Evolutionary conservation across 2,329 filamentous ascomycete genomes (phyloP).

Genomic region (Xylaria arbuscula): DNA sequence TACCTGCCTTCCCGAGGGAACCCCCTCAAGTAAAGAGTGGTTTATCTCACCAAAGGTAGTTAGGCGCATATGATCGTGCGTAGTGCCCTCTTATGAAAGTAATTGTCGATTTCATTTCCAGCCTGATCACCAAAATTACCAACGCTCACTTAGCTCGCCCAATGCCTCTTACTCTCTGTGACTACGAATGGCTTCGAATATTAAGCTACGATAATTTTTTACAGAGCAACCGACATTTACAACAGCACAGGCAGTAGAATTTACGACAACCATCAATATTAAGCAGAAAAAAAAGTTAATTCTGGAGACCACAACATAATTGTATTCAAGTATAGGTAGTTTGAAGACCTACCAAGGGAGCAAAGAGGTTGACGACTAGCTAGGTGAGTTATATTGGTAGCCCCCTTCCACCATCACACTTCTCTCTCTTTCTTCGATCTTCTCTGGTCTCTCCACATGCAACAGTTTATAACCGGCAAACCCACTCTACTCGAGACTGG

Average conservation of each 20-base stretch:
- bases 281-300: neutral
- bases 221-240: neutral
- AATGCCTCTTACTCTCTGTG: neutral
- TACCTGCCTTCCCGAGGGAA: neutral
- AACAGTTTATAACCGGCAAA: conserved; percentile 22
- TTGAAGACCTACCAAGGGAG: conserved; percentile 7
- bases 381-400: conserved; percentile 8
- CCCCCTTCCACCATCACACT: neutral
- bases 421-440: conserved; percentile 13
- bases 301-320: conserved; percentile 18
- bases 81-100: neutral
- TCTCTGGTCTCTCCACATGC: conserved; percentile 12
- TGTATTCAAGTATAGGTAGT: conserved; percentile 25
- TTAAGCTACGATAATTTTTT: neutral
- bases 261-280: neutral
- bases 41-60: too few relatives aligned
- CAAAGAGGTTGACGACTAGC: conserved; percentile 7
- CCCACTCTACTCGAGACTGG: conserved; percentile 27
- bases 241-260: neutral
- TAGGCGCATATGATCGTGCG: neutral
- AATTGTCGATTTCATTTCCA: neutral
- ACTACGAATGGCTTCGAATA: neutral
- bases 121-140: neutral
- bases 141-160: neutral
- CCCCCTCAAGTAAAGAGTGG: too few relatives aligned